Evolutionary conservation across 306 rosid species (phyloP).

Genomic region (Myrica gale): DNA sequence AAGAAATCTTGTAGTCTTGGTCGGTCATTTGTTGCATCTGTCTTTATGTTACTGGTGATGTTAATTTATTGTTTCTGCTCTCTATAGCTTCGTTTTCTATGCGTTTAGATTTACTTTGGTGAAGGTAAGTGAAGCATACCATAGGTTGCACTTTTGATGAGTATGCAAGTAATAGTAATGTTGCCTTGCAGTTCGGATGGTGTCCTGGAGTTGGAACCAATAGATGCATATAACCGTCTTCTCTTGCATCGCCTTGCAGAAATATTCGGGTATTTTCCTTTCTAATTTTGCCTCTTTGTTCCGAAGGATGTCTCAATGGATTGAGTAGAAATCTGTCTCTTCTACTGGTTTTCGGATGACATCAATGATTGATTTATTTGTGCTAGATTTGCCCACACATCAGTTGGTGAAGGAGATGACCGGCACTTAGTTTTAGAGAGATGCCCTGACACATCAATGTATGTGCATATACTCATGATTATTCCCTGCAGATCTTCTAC

Average conservation of each 20-base stretch:
- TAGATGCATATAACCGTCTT: conserved; percentile 90
- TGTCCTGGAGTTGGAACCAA: conserved; percentile 87
- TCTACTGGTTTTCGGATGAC: conserved; percentile 6
- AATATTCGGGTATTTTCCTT: conserved; percentile 77
- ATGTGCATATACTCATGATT: conserved; percentile 31
- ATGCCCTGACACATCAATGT: conserved; percentile 86
- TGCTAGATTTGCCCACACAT: conserved; percentile 82
- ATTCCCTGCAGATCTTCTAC: neutral
- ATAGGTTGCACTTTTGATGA: conserved; percentile 30
- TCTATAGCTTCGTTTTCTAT: conserved; percentile 9
- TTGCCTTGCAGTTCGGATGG: conserved; percentile 64
- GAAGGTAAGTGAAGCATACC: conserved; percentile 15
- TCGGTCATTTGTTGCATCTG: conserved; percentile 26
- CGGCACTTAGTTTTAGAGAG: conserved; percentile 88
- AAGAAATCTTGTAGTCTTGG: conserved; percentile 6
- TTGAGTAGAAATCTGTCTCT: neutral
- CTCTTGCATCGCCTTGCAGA: conserved; percentile 98
- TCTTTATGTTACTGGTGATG: neutral
- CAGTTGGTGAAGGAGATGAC: conserved; percentile 95
- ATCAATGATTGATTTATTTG: conserved; percentile 15
- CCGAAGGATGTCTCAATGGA: neutral
- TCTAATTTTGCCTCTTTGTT: conserved; percentile 18
- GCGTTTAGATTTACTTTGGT: neutral
- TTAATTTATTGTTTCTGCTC: conserved; percentile 15
- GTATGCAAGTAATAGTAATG: neutral